Evolutionary conservation across 2,329 filamentous ascomycete species (phyloP), one percentile per base, ranked within the genome.

Genomic region (Microdochium nivale): DNA sequence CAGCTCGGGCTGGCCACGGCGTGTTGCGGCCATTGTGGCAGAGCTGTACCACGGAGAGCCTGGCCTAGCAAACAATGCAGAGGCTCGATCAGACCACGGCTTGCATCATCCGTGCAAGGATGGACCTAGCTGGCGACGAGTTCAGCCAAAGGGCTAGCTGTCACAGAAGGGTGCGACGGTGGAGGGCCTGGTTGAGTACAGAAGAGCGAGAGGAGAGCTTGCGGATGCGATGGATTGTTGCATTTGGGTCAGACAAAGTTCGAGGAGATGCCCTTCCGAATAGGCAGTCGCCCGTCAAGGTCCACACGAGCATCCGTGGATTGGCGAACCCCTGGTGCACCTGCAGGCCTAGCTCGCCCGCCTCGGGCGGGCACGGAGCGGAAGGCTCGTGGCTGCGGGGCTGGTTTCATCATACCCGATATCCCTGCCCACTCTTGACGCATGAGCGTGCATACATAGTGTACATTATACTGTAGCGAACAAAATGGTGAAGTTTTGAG

Each of bases 1-100:
- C 50, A 67, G 63, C 53, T 63, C 62, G 13, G 64, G 64, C 53
- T 66, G 63, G 58, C 62, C 62, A 53, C 63, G 63, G 52, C 64
- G 65, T 52, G 62, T 59, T 49, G 65, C 62, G 53, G 64, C 62
- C 64, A 67, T 67, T 53, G 32, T 59, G 21, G 40, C 40, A 19
- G 19, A 3, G 40, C 19, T 23, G 40, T 44, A 19, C 40, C 40
- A 44, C 13, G 19, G 19, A n/a, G n/a, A n/a, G n/a, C n/a, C 14
- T 7, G 40, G 13, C 19, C 40, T 19, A 19, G 40, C 40, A 44
- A 19, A 23, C 16, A 7, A 44, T 44, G 40, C 19, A 19, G 23
- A 44, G 27, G 40, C 40, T 44, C n/a, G 40, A 44, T 44, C 40
- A 44, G 40, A 24, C 16, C 21, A 44, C 3, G 40, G 19, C 40